Base-by-base conservation (phyloP, 345 rosid genomes). In the Acer yangbiense region DNA sequence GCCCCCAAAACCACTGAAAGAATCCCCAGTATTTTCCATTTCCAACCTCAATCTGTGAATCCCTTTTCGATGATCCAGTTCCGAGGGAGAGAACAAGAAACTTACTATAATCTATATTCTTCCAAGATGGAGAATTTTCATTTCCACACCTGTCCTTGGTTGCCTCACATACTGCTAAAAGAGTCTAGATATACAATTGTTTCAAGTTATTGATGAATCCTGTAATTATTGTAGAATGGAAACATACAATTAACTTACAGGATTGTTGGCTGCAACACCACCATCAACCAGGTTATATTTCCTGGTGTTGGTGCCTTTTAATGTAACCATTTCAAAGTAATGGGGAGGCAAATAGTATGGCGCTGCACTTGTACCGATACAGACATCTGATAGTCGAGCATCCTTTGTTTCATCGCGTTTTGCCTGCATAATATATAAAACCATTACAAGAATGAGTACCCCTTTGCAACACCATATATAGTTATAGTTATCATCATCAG, bases 211-310 rank as follows among this genome's bases (percentile, higher is more conserved):
- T 17, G 21, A 32, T 71, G 14, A 54, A 41, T 21, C 35, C 21
- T 73, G 6, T 12, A 57, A 20, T 58, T 9, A 20, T 58, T 9
- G 44, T 57, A 35, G 46, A 57, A 29, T 29, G 32, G 32, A 29
- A 29, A 29, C 32, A 29, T 29, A 2, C 4, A 29, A 29, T 29
- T 29, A 29, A 3, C 44, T 75, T 76, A 83, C 86, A 27, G 86
- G 86, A 77, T 74, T 80, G 41, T 83, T 83, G 35, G 83, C 81
- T 69, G 86, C 83, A 39, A 83, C 79, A 4, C 81, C 81, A 46
- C 79, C 83, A 16, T 74, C 81, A 1, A 80, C 65, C 69, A 83
- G 81, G 73, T 80, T 83, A 74, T 77, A 83, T 17, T 80, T 41
- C 44, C 44, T 5, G 7, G 44, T 5, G 44, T 41, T 41, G 32